Evolutionary conservation across 2,329 filamentous ascomycete genomes (phyloP), one percentile per base, ranked within the genome.

Genomic region (Beauveria pseudobassiana): DNA sequence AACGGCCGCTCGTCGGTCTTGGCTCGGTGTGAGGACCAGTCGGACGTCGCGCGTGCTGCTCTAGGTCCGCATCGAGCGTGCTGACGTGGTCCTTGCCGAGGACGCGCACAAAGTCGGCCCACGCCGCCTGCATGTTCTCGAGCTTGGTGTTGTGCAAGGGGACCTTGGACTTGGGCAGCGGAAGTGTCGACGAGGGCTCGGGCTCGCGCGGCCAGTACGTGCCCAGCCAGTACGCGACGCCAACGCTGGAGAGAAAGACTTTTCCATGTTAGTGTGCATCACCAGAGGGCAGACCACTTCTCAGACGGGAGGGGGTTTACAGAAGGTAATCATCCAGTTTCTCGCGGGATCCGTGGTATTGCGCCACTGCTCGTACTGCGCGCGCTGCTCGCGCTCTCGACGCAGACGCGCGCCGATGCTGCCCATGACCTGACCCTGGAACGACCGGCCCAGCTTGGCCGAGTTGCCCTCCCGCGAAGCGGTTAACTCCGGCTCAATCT

Each of bases 91-190:
- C 84, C 70, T 81, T 78, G 65, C 87, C 87, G 3, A 89, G 80
- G 54, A 89, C 80, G 60, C 78, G 80, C 61, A 81, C 80, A 64
- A 89, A 87, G 73, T 89, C 86, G n/a, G 83, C 76, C 87, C 87
- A 89, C 3, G 86, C 84, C 28, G 87, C 84, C 74, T 88, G 83
- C 68, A 89, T 81, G 69, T 88, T 87, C 67, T 83, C 78, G 63
- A 83, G 80, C 64, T 81, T 81, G 59, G 79, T 79, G 67, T 87
- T 83, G 73, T 87, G 83, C 67, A 74, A 75, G 10, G 82, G 82
- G n/a, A 80, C 71, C 30, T 68, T 76, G 12, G 79, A 76, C 57
- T 79, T 77, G 63, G 72, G 72, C 8, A 89, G 79, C 28, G 86
- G 84, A 3, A 85, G 74, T 12, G 87, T 89, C 66, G 86, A 89